Base-by-base conservation (phyloP, 192 early-diverging fungal genomes). In the Paraglomus brasilianum region DNA sequence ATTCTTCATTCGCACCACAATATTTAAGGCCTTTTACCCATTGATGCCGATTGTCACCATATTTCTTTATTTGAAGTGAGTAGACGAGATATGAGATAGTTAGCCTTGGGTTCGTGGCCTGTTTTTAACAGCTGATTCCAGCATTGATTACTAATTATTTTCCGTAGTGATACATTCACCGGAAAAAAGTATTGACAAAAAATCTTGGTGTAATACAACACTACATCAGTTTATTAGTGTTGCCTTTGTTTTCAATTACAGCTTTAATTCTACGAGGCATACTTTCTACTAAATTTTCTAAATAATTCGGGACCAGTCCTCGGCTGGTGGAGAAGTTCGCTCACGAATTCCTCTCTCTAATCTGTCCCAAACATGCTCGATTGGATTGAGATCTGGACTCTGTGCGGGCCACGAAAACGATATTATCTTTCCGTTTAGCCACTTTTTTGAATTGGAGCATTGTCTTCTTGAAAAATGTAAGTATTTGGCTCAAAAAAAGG, bases 31-130 rank as follows among this genome's bases (percentile, higher is more conserved):
- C 58, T 51, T 69, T 77, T n/a, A 77, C 75, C 86, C 85, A 80
- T 88, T 87, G 70, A 87, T 87, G 75, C 86, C 86, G 72, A 83
- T 72, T 77, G 75, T 78, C 47, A 75, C n/a, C n/a, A n/a, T n/a
- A n/a, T n/a, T n/a, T n/a, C n/a, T n/a, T n/a, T n/a, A n/a, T n/a
- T n/a, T n/a, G n/a, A n/a, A n/a, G n/a, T n/a, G n/a, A n/a, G n/a
- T n/a, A n/a, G n/a, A n/a, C n/a, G n/a, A n/a, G n/a, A n/a, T n/a
- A n/a, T n/a, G n/a, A n/a, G n/a, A n/a, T n/a, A n/a, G n/a, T n/a
- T n/a, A n/a, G n/a, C n/a, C n/a, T n/a, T n/a, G n/a, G n/a, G n/a
- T n/a, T n/a, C n/a, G n/a, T n/a, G n/a, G n/a, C n/a, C n/a, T n/a
- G n/a, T n/a, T n/a, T n/a, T n/a, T n/a, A n/a, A n/a, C n/a, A n/a